phyloP scores from a whole-genome alignment of 176 grass and related monocot genomes.

The Cenchrus americanus region DNA sequence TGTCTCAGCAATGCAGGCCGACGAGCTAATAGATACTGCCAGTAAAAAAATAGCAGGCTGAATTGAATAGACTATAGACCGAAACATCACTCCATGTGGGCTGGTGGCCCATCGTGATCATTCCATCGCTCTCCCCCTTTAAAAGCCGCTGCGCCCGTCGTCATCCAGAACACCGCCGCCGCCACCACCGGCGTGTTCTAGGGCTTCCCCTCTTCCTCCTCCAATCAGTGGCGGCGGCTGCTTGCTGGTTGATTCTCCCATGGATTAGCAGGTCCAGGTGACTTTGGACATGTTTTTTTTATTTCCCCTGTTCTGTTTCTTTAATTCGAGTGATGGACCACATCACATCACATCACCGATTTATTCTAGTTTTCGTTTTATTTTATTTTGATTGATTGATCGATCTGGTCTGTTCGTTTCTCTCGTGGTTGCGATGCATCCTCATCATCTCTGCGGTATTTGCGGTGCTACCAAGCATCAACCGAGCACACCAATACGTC shows the following conservation, averaged over 20 bases:
- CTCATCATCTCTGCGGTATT: background rate
- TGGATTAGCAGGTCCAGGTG: background rate
- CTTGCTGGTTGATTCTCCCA: background rate
- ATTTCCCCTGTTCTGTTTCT: background rate
- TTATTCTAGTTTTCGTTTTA: background rate
- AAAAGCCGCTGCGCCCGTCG: background rate
- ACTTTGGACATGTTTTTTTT: background rate
- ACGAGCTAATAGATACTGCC: too few relatives aligned
- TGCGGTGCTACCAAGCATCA: background rate
- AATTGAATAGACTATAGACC: too few relatives aligned
- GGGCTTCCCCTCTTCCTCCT: background rate
- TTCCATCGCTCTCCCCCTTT: background rate
- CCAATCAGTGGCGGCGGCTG: background rate
- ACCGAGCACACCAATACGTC: background rate
- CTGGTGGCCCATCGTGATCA: background rate
- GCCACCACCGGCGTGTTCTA: conserved; percentile 1
- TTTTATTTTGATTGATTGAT: too few relatives aligned
- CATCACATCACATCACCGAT: background rate
- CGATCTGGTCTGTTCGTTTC: background rate
- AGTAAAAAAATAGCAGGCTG: too few relatives aligned
- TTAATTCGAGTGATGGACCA: background rate
- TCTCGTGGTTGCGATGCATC: background rate
- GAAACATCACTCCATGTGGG: background rate
- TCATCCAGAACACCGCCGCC: background rate
- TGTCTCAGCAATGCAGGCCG: too few relatives aligned